phyloP scores from a whole-genome alignment of 148 eudicot genomes.

The Oxyria digyna region DNA sequence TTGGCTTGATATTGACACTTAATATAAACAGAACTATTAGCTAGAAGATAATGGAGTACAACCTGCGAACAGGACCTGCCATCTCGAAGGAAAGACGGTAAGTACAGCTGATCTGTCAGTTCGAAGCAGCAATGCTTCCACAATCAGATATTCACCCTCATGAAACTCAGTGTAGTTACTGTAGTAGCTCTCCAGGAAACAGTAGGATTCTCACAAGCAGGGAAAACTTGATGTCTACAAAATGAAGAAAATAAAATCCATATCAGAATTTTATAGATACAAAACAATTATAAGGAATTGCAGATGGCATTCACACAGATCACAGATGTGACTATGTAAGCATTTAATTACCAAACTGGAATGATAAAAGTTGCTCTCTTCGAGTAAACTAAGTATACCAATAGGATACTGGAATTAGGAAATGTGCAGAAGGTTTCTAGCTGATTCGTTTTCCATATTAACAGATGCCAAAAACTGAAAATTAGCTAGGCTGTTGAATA shows the following conservation, averaged over 20 bases:
- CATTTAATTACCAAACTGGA: not conserved
- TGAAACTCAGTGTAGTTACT: not conserved
- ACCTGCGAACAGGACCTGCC: constrained; percentile 11
- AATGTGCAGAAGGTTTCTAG: not conserved
- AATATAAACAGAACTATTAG: not conserved
- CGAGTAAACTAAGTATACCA: not conserved
- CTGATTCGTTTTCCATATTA: not conserved
- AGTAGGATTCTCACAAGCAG: not conserved
- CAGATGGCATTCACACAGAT: not conserved
- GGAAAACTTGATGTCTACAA: not conserved
- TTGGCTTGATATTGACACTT: not conserved
- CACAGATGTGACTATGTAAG: no score
- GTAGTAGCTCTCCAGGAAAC: not conserved
- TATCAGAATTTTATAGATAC: not conserved
- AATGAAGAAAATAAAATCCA: not conserved
- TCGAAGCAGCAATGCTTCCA: constrained; percentile 2
- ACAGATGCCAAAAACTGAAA: not conserved
- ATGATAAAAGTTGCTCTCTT: not conserved
- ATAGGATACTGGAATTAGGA: not conserved
- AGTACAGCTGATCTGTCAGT: not conserved
- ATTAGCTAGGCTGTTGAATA: not conserved
- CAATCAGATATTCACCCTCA: constrained; percentile 1
- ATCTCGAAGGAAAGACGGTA: not conserved
- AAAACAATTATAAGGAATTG: not conserved
- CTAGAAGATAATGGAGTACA: not conserved